Base-by-base conservation (phyloP, 768 basidiomycete species). In the Lactarius akahatsu region DNA sequence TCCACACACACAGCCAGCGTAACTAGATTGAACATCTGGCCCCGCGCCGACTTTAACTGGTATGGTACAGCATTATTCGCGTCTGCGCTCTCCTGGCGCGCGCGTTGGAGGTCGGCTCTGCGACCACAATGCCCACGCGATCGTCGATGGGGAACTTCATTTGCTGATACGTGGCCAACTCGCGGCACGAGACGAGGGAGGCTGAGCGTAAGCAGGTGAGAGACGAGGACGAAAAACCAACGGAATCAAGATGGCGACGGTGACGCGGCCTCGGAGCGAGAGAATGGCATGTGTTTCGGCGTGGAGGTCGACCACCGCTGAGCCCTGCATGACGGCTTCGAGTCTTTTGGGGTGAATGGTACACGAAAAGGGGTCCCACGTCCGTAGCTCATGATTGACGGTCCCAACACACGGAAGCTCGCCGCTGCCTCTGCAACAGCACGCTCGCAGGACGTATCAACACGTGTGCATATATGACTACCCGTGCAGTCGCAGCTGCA, bases 121-220 rank as follows among this genome's bases (percentile, higher is more conserved):
- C 96, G 75, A 99, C 98, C 58, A 95, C 96, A 73, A 98, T 13
- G 10, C 11, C 96, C 71, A 97, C 89, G 80, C 98, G 96, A 77
- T 98, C 95, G 75, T 99, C 96, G 87, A 98, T 96, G 1, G 36
- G 36, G 36, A 36, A 96, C 89, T 98, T 92, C 84, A 98, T 99
- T 81, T 98, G 95, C 76, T 98, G 96, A 82, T 98, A 98, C n/a
- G 93, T 94, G 18, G 96, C 95, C 61, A 99, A 84, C 77, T 98
- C 96, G 66, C 97, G 95, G 16, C 94, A 95, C 30, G 96, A 11
- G 11, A 50, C n/a, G 18, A n/a, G 9, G 43, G 47, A 57, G 57
- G 8, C 28, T 36, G 55, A 57, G 57, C 34, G 2, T n/a, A 20
- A n/a, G 9, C 43, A 45, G 6, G 3, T 8, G 36, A 36, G 36